Evolutionary conservation across 495 filamentous ascomycete genomes (phyloP).

Genomic region (Lophium mytilinum): DNA sequence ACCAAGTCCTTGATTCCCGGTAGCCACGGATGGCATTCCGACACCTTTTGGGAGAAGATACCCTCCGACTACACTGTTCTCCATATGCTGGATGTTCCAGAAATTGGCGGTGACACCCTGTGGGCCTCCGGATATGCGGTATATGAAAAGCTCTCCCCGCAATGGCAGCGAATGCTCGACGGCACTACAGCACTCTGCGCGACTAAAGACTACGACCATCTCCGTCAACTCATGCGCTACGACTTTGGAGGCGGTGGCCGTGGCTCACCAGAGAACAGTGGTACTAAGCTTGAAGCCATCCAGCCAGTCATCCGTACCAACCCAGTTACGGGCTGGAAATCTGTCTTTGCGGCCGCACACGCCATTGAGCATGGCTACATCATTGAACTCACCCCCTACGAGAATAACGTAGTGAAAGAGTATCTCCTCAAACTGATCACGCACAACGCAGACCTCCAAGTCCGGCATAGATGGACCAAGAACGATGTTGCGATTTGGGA

Average conservation of each 20-base stretch:
- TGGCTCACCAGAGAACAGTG: slow-evolving; percentile 35
- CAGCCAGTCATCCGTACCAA: slow-evolving; percentile 44
- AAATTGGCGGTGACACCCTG: slow-evolving; percentile 38
- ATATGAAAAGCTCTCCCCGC: slow-evolving; percentile 5
- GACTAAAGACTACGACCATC: slow-evolving; percentile 36
- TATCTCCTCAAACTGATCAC: slow-evolving; percentile 39
- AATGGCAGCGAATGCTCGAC: slow-evolving; percentile 39
- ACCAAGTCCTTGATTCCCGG: too few species aligned
- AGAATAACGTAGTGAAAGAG: slow-evolving; percentile 36
- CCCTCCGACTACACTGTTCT: slow-evolving; percentile 34
- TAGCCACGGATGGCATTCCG: too few species aligned
- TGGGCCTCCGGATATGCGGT: slow-evolving; percentile 42
- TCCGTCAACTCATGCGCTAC: too few species aligned
- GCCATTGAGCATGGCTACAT: slow-evolving; percentile 38
- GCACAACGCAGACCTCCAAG: slow-evolving; percentile 37
- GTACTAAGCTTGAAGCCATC: slow-evolving; percentile 32
- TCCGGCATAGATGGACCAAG: slow-evolving; percentile 39
- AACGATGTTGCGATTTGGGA: slow-evolving; percentile 37
- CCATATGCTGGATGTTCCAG: slow-evolving; percentile 38
- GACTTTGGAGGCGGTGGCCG: too few species aligned
- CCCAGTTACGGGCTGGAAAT: slow-evolving; percentile 44
- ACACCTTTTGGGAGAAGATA: slow-evolving; percentile 28
- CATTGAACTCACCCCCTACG: slow-evolving; percentile 32
- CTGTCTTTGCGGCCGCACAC: slow-evolving; percentile 38
- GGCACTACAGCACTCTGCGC: slow-evolving; percentile 34